phyloP scores from a whole-genome alignment of 495 filamentous ascomycete genomes.

The Hypoxylon rickii region DNA sequence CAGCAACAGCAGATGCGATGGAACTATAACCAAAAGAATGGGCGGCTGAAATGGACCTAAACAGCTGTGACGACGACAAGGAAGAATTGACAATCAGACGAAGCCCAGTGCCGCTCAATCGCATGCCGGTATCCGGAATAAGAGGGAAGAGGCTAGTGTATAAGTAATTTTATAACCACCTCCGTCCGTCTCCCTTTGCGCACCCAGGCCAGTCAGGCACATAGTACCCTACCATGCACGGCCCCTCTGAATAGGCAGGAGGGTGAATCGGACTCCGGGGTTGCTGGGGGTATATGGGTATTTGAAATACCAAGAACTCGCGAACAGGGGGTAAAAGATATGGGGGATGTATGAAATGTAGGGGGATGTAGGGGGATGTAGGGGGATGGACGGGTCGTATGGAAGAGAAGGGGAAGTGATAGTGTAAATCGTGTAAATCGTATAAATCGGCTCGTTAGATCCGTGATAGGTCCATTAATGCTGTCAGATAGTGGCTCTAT shows the following conservation, averaged over 20 bases:
- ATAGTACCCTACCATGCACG: conserved; percentile 22
- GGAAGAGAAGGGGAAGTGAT: no score
- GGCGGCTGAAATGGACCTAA: conserved; percentile 28
- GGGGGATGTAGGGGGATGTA: no score
- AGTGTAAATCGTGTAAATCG: no score
- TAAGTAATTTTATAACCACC: conserved; percentile 30
- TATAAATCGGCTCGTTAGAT: conserved; percentile 24
- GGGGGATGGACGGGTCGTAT: no score
- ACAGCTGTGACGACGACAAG: conserved; percentile 29
- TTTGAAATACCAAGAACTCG: conserved; percentile 37
- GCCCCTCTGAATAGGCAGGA: conserved; percentile 35
- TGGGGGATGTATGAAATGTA: background rate
- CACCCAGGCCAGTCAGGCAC: no score
- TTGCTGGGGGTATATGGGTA: conserved; percentile 31
- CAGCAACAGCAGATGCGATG: conserved; percentile 16
- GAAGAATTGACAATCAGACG: conserved; percentile 35
- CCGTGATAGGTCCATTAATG: conserved; percentile 19
- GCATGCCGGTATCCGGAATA: conserved; percentile 33
- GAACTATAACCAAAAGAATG: conserved; percentile 30
- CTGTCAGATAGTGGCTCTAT: background rate
- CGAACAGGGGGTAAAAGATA: conserved; percentile 22
- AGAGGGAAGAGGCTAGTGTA: conserved; percentile 13
- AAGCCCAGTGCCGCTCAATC: conserved; percentile 35
- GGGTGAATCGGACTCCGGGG: conserved; percentile 18
- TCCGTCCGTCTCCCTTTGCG: conserved; percentile 10